A percentile compares a stretch with the other conserved stretches of the same genome.
Evolutionary conservation across 106 monocot genomes (phyloP).

Genomic region (Platanthera guangdongensis): DNA sequence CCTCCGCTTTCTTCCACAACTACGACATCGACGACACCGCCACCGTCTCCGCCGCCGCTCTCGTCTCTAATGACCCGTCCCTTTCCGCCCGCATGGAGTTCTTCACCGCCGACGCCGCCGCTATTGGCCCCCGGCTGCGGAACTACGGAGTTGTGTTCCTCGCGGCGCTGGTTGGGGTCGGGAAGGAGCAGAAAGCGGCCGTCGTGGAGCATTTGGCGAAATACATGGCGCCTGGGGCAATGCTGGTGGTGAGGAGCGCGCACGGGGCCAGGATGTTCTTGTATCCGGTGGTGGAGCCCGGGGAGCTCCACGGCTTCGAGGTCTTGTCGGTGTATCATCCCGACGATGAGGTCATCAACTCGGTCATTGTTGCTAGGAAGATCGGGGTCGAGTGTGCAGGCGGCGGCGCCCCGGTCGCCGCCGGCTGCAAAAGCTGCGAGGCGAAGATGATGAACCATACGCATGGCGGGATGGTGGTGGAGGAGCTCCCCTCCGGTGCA

Average conservation of each 20-base stretch:
- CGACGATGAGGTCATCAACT: constrained; percentile 71
- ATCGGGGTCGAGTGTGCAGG: not conserved
- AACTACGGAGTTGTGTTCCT: constrained; percentile 71
- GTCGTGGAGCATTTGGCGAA: constrained; percentile 54
- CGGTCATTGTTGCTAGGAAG: constrained; percentile 68
- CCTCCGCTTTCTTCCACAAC: constrained; percentile 39
- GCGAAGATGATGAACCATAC: constrained; percentile 13
- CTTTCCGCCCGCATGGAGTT: constrained; percentile 47
- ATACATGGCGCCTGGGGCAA: constrained; percentile 58
- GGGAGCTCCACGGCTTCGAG: constrained; percentile 49
- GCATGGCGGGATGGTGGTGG: constrained; percentile 26
- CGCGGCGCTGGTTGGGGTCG: constrained; percentile 68
- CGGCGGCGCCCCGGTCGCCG: not conserved
- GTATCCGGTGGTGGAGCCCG: constrained; percentile 63
- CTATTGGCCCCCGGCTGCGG: not conserved
- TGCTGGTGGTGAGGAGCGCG: constrained; percentile 73
- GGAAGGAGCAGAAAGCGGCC: constrained; percentile 32
- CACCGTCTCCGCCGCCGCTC: constrained; percentile 28
- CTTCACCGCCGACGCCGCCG: constrained; percentile 37
- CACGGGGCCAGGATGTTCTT: constrained; percentile 69
- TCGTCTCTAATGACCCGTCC: constrained; percentile 32
- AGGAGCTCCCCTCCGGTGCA: not conserved
- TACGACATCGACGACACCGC: constrained; percentile 55
- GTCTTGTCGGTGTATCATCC: constrained; percentile 64
- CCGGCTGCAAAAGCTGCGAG: constrained; percentile 46